Evolutionary conservation across 352 stramenopile species (phyloP), one percentile per base, ranked within the genome.

Genomic region (Globisporangium paroecandrum): DNA sequence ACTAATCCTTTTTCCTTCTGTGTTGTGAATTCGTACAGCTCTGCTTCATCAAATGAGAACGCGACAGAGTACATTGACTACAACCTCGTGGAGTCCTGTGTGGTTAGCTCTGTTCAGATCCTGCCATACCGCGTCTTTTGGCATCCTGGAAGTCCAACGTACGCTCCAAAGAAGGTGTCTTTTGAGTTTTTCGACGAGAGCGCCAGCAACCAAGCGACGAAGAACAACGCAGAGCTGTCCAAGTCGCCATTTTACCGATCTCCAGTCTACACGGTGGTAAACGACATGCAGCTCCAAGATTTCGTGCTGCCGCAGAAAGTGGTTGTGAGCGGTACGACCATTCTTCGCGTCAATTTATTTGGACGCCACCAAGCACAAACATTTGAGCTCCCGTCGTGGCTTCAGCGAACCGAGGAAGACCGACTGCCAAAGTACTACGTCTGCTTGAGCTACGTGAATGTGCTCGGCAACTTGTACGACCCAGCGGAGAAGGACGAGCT

Each of bases 111-210:
- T 15, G 76, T 94, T 41, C 77, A 91, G 66, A 79, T 94, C 54
- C 69, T 93, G 64, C 87, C 87, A 32, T 94, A 94, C 54, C 80
- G 83, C 54, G 87, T 93, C 1, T 94, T 92, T 58, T 93, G 87
- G 76, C 83, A 92, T 57, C 87, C 87, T 4, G 74, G 72, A 0
- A 92, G 82, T 29, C 87, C 87, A 0, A 93, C 87, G 22, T 94
- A 93, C 65, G 87, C 80, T 15, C 85, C 87, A 0, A 68, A 86
- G 73, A 64, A 76, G 66, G 83, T 95, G 49, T 81, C 66, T 20
- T 89, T 95, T 58, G 81, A 87, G 72, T 93, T 93, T 61, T 92
- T 81, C 64, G 75, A 80, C 32, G 56, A 51, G 1, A 46, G 32
- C 10, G n/a, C 2, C 29, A 61, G 12, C 18, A 12, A 43, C 7